phyloP scores from a whole-genome alignment of 2,329 filamentous ascomycete species.

The Colletotrichum noveboracense region DNA sequence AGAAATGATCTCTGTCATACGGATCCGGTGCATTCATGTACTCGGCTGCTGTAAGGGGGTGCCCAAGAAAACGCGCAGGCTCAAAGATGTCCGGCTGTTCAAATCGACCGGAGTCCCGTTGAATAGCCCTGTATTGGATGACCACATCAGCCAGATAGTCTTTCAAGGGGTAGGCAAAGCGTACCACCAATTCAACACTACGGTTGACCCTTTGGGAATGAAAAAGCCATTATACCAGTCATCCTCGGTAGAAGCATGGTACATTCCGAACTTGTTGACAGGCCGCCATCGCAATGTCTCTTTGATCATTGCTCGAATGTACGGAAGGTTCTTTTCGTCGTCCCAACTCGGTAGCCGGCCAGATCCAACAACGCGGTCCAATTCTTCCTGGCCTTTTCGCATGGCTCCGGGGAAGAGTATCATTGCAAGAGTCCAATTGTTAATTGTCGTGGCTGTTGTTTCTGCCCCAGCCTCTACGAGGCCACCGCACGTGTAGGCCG shows the following conservation, averaged over 20 bases:
- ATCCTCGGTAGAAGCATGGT: constrained; percentile 53
- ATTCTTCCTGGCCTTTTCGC: neutral
- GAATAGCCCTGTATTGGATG: neutral
- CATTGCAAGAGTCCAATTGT: neutral
- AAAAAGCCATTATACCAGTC: constrained; percentile 57
- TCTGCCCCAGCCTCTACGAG: neutral
- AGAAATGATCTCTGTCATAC: neutral
- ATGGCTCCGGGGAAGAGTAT: neutral
- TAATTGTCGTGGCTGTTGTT: neutral
- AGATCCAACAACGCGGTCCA: neutral
- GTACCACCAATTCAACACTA: neutral
- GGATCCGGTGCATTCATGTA: neutral
- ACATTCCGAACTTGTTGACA: constrained; percentile 58
- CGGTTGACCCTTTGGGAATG: neutral
- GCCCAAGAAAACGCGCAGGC: neutral
- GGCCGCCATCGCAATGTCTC: constrained; percentile 57
- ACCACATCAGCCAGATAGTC: neutral
- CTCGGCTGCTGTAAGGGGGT: neutral
- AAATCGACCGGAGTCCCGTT: neutral
- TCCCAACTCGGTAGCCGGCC: constrained; percentile 39
- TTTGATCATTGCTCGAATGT: constrained; percentile 40
- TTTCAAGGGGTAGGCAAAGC: neutral
- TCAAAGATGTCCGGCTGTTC: neutral
- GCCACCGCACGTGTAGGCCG: neutral
- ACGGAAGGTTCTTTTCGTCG: constrained; percentile 37